Evolutionary conservation across 139 green algal genomes (phyloP).

Genomic region (Zygnema cylindricum): DNA sequence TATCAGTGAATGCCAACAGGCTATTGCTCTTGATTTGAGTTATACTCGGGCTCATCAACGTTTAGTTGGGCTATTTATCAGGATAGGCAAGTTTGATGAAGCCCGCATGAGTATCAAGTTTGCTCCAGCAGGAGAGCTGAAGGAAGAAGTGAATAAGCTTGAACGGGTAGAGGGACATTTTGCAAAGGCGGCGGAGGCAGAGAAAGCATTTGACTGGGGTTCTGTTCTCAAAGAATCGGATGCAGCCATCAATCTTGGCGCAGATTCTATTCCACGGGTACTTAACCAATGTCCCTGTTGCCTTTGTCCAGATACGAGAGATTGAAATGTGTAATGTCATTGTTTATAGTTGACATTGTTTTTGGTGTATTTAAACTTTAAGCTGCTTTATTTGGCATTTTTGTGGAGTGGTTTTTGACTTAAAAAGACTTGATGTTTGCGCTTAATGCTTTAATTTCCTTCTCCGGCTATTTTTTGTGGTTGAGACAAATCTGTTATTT

Average conservation of each 20-base stretch:
- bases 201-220: constrained; percentile 17
- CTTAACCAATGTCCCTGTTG: no score
- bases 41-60: constrained; percentile 30
- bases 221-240: constrained; percentile 27
- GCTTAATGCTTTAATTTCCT: no score
- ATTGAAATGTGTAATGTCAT: no score
- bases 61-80: constrained; percentile 14
- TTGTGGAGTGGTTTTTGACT: no score
- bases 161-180: constrained; percentile 25
- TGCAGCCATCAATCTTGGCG: background rate
- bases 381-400: no score
- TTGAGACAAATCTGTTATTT: no score
- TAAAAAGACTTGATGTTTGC: no score
- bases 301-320: no score
- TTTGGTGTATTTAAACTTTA: no score
- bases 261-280: constrained; percentile 24
- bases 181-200: background rate
- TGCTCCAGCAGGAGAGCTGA: constrained; percentile 11
- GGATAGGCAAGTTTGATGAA: constrained; percentile 37
- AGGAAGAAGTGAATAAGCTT: background rate
- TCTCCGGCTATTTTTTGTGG: no score
- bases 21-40: constrained; percentile 30
- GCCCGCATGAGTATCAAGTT: constrained; percentile 21
- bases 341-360: no score
- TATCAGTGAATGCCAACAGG: constrained; percentile 36